Evolutionary conservation across 2,329 filamentous ascomycete genomes (phyloP), one percentile per base, ranked within the genome.

Genomic region (Paradendryphiella salina): DNA sequence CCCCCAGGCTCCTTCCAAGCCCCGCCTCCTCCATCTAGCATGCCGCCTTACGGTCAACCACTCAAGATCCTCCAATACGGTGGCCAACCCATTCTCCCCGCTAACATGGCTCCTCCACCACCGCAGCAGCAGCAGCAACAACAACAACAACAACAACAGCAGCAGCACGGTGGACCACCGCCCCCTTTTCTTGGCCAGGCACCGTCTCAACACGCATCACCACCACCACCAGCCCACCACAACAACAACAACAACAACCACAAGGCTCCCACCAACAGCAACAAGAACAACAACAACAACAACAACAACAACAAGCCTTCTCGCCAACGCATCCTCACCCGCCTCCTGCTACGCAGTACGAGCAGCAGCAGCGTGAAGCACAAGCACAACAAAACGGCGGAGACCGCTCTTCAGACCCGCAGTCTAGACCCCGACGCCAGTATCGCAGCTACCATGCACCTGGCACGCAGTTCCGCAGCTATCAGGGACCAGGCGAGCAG

Each of bases 11-110:
- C 66, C 20, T 73, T 71, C 39, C 64, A 68, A 53, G 66, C 67
- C 21, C 67, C 65, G 13, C 68, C 65, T 3, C 63, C 66, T 35
- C 57, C 63, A 14, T 57, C 63, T 6, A 54, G 48, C n/a, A 43
- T 57, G 8, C 29, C 60, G 10, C 54, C 58, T 9, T 71, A 71
- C 31, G 23, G 23, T 26, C 67, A 68, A 21, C 67, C 69, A 0
- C 59, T 71, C 2, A 72, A 72, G 42, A 69, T 71, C 10, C 70
- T 69, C 6, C 73, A 75, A 47, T 75, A 73, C 42, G 73, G 73
- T 1, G 73, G 72, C 11, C 70, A 72, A 41, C 72, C 71, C 4
- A 74, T 75, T 38, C 63, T 74, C 3, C 73, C 73, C 3, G 72
- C 73, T 1, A 73, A 60, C 39, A 69, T 71, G 59, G 70, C 67